Percentiles rank a stretch among this genome's conserved stretches.
phyloP scores from a whole-genome alignment of 371 early-diverging fungal genomes.

The Polyrhizophydium stewartii region DNA sequence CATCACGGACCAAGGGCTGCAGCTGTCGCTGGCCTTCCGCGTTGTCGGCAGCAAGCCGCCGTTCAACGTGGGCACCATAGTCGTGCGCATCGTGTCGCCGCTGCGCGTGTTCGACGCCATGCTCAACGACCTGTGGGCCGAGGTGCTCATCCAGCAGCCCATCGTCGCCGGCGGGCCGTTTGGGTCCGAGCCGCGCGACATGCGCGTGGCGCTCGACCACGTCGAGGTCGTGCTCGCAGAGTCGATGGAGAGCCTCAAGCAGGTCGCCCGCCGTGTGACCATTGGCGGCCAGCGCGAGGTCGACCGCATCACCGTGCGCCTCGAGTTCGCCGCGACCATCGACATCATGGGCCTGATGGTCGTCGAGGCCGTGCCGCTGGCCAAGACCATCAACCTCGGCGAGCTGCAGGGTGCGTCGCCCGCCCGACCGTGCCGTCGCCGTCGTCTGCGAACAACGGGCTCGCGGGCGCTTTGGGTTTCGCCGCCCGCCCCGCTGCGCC shows the following conservation, averaged over 20 bases:
- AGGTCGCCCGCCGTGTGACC: not conserved
- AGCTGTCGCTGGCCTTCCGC: not conserved
- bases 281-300: constrained; percentile 8
- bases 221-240: constrained; percentile 4
- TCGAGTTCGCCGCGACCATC: not conserved
- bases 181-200: not conserved
- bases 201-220: constrained; percentile 1
- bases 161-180: not conserved
- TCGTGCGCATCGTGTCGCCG: constrained; percentile 5
- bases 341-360: not conserved
- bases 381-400: constrained; percentile 13
- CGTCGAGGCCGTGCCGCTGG: constrained; percentile 3
- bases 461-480: too few species aligned
- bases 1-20: constrained; percentile 5
- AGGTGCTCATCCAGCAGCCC: constrained; percentile 5
- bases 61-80: not conserved
- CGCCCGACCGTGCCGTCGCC: too few species aligned
- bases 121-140: not conserved
- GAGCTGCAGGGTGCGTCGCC: constrained; percentile 1
- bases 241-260: constrained; percentile 5
- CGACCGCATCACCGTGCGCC: constrained; percentile 1
- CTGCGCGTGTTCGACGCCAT: not conserved
- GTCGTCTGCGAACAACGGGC: too few species aligned
- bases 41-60: constrained; percentile 4
- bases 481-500: too few species aligned